A percentile compares a stretch with the other conserved stretches of the same genome.
Evolutionary conservation across 495 filamentous ascomycete species (phyloP).

Genomic region (Neurospora sp.): DNA sequence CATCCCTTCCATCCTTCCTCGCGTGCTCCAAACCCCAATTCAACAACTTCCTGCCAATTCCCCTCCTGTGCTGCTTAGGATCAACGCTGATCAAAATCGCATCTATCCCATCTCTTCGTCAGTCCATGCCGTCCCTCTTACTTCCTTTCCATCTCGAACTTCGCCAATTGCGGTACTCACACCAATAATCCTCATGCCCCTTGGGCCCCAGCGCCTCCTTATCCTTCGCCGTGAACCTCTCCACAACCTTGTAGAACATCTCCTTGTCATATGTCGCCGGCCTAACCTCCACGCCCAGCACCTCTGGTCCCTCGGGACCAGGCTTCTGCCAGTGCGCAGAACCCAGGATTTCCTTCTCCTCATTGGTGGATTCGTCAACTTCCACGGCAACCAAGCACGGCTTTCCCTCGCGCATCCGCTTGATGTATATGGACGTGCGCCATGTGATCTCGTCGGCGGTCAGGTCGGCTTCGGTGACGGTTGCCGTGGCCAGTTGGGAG

Average conservation of each 20-base stretch:
- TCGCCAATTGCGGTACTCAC: not conserved
- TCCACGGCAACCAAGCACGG: slow-evolving; percentile 15
- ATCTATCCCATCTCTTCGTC: slow-evolving; percentile 11
- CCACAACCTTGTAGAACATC: not conserved
- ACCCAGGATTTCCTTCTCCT: slow-evolving; percentile 6
- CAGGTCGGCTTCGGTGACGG: not conserved
- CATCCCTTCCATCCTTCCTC: slow-evolving; percentile 2
- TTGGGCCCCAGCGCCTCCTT: not conserved
- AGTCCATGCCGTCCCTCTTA: not conserved
- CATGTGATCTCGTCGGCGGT: slow-evolving; percentile 10
- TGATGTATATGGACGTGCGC: slow-evolving; percentile 4
- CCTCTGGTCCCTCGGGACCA: not conserved
- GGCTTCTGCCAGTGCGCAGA: slow-evolving; percentile 20
- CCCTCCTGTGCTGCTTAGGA: slow-evolving; percentile 13
- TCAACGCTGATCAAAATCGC: slow-evolving; percentile 12
- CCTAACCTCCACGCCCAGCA: not conserved
- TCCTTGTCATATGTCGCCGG: not conserved
- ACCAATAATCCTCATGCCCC: not conserved
- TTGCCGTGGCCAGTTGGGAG: slow-evolving; percentile 1
- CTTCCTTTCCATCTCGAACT: not conserved
- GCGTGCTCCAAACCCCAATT: slow-evolving; percentile 13
- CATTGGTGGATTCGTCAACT: not conserved
- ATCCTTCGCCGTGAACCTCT: not conserved
- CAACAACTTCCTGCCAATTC: slow-evolving; percentile 17
- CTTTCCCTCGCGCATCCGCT: slow-evolving; percentile 12